Conservation (phyloP, 371 early-diverging fungal species). For the Mucor sp. region DNA sequence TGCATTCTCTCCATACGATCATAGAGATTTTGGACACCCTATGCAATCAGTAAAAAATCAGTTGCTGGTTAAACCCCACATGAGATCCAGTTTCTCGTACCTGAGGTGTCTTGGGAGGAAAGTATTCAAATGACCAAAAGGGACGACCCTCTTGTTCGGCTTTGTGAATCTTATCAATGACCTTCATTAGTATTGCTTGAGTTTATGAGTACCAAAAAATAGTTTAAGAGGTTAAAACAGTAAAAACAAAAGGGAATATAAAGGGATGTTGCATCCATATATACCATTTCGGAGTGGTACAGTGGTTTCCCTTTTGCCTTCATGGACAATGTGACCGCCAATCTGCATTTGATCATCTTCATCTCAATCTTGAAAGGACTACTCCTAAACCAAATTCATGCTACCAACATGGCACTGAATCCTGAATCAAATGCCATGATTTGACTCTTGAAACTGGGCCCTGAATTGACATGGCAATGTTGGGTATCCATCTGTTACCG, state of each 20-base stretch:
- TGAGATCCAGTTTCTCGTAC: conserved; percentile 27
- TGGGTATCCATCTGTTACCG: too few relatives aligned
- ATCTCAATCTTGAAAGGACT: conserved; percentile 7
- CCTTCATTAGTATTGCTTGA: conserved; percentile 56
- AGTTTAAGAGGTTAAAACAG: conserved; percentile 6
- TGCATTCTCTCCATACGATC: conserved; percentile 92
- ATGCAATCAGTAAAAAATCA: neutral
- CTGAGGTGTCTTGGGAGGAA: conserved; percentile 95
- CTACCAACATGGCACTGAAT: neutral
- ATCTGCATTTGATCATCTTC: conserved; percentile 16
- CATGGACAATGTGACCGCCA: conserved; percentile 10
- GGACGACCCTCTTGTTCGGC: conserved; percentile 71
- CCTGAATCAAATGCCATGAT: too few relatives aligned
- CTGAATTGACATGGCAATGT: too few relatives aligned
- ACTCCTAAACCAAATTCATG: neutral
- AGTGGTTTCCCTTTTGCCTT: conserved; percentile 1
- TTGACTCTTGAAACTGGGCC: too few relatives aligned
- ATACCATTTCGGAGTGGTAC: conserved; percentile 7
- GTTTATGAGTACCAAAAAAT: conserved; percentile 5
- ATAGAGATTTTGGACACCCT: conserved; percentile 77
- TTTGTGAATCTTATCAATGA: conserved; percentile 76
- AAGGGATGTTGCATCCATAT: neutral
- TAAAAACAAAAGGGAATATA: conserved; percentile 1
- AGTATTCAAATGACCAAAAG: conserved; percentile 95
- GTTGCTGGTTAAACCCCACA: neutral